These are phyloP conservation scores for Aspergillus transmontanensis DNA, from an alignment of 2,329 filamentous ascomycete species.

Conservation along the genomic window DNA sequence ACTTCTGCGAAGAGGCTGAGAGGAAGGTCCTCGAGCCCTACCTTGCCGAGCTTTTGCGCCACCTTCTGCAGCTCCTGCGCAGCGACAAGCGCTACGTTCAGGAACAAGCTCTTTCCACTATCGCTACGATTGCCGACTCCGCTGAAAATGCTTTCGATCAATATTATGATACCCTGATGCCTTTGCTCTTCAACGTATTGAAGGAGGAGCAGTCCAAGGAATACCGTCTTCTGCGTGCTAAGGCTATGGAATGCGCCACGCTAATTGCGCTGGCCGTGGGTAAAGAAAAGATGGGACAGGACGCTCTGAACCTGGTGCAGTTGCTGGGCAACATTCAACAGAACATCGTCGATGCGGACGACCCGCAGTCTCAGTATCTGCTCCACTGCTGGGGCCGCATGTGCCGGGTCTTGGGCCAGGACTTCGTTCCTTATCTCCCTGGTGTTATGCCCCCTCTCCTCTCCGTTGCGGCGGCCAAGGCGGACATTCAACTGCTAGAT, in stretches of 20 bases:
- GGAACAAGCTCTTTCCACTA: constrained; percentile 95
- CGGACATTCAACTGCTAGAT: constrained; percentile 93
- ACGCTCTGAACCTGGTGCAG: constrained; percentile 85
- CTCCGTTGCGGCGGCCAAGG: constrained; percentile 89
- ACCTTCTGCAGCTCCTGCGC: constrained; percentile 83
- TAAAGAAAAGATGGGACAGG: constrained; percentile 84
- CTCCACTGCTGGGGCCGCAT: constrained; percentile 99
- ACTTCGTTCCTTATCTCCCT: constrained; percentile 90
- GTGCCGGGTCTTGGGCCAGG: constrained; percentile 87
- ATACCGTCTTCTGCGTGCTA: constrained; percentile 84
- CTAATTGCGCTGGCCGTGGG: constrained; percentile 91
- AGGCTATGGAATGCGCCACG: constrained; percentile 99
- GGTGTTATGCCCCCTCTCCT: constrained; percentile 94
- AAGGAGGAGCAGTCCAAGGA: constrained; percentile 92
- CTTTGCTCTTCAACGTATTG: constrained; percentile 84
- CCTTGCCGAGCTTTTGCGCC: constrained; percentile 80
- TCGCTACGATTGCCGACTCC: constrained; percentile 98
- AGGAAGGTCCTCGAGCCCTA: constrained; percentile 90
- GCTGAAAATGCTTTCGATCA: constrained; percentile 92
- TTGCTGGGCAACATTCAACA: constrained; percentile 84
- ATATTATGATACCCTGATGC: constrained; percentile 97
- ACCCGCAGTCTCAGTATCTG: constrained; percentile 94
- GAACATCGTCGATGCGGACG: constrained; percentile 84
- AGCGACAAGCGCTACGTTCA: constrained; percentile 96
- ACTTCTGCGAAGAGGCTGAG: constrained; percentile 98